Conservation (phyloP, 2,329 filamentous ascomycete species). For the Exophiala mesophila region DNA sequence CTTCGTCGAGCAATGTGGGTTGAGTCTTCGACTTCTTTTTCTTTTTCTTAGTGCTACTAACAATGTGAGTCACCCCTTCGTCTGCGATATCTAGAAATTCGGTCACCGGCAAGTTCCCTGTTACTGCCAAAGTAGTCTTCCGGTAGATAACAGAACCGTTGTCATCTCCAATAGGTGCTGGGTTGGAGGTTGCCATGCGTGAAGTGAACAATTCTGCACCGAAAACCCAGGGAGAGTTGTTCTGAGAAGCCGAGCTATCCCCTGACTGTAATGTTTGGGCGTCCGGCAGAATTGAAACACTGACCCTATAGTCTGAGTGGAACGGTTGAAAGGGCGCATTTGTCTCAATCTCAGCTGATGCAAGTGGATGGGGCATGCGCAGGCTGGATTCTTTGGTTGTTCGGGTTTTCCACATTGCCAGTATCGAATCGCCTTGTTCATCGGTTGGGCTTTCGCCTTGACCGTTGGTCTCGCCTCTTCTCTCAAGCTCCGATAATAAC, state of each 20-base stretch:
- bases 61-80: constrained; percentile 30
- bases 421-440: not conserved
- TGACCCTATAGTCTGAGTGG: constrained; percentile 81
- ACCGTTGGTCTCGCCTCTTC: too few species aligned
- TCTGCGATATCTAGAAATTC: constrained; percentile 49
- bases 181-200: constrained; percentile 1
- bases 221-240: constrained; percentile 47
- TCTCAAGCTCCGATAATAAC: not conserved
- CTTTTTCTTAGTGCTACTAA: constrained; percentile 72
- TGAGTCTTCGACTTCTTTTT: constrained; percentile 32
- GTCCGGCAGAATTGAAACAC: constrained; percentile 62
- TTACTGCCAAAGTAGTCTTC: constrained; percentile 15
- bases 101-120: constrained; percentile 45
- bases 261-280: constrained; percentile 31
- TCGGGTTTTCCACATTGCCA: constrained; percentile 43
- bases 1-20: constrained; percentile 8
- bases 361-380: constrained; percentile 51
- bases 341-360: constrained; percentile 88
- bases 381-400: constrained; percentile 36
- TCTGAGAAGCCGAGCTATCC: constrained; percentile 28
- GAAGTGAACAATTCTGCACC: constrained; percentile 45
- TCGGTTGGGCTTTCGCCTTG: not conserved
- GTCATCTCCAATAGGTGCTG: constrained; percentile 3
- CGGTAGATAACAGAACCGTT: constrained; percentile 19
- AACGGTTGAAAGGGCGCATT: constrained; percentile 95